Evolutionary conservation across 1,139 yeast genomes (phyloP).

Genomic region (Saccharomyces hybrid): DNA sequence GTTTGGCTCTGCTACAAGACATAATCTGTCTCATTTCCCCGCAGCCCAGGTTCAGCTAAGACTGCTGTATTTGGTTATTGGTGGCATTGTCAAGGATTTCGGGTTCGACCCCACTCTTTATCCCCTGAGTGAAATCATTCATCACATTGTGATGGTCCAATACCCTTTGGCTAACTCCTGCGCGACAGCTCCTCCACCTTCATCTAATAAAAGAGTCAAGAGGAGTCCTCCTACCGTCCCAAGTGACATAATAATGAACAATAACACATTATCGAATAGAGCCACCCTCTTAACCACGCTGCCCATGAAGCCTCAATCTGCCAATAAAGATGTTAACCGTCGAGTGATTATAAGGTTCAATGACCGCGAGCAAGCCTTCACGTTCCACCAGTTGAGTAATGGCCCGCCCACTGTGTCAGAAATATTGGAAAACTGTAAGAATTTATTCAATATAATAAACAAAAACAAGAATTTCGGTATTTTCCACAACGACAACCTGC

Average conservation of each 20-base stretch:
- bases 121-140: constrained; percentile 58
- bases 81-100: constrained; percentile 67
- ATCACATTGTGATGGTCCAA: constrained; percentile 52
- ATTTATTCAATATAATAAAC: constrained; percentile 23
- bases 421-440: constrained; percentile 26
- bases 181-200: background rate
- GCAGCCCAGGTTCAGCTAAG: constrained; percentile 19
- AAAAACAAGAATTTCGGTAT: constrained; percentile 17
- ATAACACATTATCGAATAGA: constrained; percentile 6
- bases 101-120: constrained; percentile 61
- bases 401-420: constrained; percentile 31
- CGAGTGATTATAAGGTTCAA: constrained; percentile 27
- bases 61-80: constrained; percentile 48
- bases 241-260: background rate
- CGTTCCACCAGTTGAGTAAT: constrained; percentile 30
- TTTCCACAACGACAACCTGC: constrained; percentile 15
- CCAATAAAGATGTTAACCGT: constrained; percentile 29
- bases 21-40: constrained; percentile 18
- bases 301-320: constrained; percentile 30
- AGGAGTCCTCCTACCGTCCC: background rate
- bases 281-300: constrained; percentile 23
- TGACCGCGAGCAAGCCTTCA: constrained; percentile 26
- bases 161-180: constrained; percentile 42
- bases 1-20: constrained; percentile 18
- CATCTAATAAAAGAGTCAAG: background rate